Evolutionary conservation across 768 basidiomycete species (phyloP), one percentile per base, ranked within the genome.

Genomic region (Naganishia kalamii): DNA sequence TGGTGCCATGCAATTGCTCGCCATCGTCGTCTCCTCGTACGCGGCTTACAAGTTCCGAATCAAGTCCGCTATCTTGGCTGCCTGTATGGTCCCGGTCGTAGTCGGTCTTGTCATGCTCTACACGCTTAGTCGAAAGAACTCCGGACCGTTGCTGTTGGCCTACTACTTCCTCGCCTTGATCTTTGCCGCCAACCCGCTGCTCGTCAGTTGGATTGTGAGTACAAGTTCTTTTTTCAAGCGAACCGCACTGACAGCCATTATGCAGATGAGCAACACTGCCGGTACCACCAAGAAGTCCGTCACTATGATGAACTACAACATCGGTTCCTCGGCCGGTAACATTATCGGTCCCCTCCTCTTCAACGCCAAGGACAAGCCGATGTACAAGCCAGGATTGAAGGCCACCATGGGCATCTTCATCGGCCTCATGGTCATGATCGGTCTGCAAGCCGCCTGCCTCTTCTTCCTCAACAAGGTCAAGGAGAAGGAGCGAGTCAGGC

Each of bases 291-390:
- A 75, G 66, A 75, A 75, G 57, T 69, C 75, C 5, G 76, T 79
- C 57, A 80, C 79, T 4, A 82, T 82, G 27, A 81, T 81, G 2
- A 66, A 81, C 8, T 76, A 81, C 64, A 82, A 82, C 65, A 77
- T 80, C n/a, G 63, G 70, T 43, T 62, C 66, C 3, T 68, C 68
- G 3, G 70, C 63, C 23, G 75, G 77, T 23, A 75, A 78, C 67
- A 74, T 77, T 52, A 69, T 74, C 60, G 71, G 68, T 17, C 77
- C 79, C 1, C 71, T 77, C 33, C 67, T 78, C 23, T 78, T 78
- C 73, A 68, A 70, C 25, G 47, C 71, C 30, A 65, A 68, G 32
- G 75, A 78, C 59, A 67, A 62, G 10, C 74, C 73, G 0, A 46
- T 62, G 30, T 76, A 74, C 62, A 43, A 63, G n/a, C 66, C 66